A percentile compares a stretch with the other conserved stretches of the same genome.
phyloP scores from a whole-genome alignment of 495 filamentous ascomycete species.

The Rostrohypoxylon terebratum region DNA sequence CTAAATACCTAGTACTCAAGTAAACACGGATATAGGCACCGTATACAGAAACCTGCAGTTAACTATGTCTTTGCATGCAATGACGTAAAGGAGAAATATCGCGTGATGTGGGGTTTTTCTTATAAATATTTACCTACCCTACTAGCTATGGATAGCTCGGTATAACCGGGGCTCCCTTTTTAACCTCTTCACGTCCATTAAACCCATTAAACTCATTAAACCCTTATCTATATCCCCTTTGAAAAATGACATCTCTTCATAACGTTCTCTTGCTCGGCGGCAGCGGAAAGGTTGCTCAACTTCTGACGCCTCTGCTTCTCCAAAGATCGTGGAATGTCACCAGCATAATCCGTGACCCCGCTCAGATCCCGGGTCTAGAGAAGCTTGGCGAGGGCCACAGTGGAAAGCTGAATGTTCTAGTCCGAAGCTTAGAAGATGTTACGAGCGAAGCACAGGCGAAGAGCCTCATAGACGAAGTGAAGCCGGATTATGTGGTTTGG shows the following conservation, averaged over 20 bases:
- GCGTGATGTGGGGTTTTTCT: conserved; percentile 34
- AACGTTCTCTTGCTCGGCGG: conserved; percentile 81
- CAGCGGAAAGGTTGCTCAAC: conserved; percentile 80
- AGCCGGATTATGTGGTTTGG: conserved; percentile 81
- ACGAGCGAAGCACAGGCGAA: conserved; percentile 71
- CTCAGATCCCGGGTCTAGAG: conserved; percentile 72
- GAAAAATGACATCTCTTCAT: conserved; percentile 43
- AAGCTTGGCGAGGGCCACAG: conserved; percentile 65
- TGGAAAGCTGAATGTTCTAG: conserved; percentile 67
- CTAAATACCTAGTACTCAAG: neutral
- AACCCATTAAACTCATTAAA: no score
- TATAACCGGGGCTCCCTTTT: neutral
- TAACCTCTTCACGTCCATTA: neutral
- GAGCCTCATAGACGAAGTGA: conserved; percentile 68
- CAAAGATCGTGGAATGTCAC: conserved; percentile 79
- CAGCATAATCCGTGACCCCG: conserved; percentile 77
- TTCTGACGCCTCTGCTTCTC: conserved; percentile 81
- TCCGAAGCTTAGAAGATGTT: conserved; percentile 77
- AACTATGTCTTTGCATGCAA: conserved; percentile 24
- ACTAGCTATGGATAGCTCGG: neutral
- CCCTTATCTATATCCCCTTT: neutral
- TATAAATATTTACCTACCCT: no score
- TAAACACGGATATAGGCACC: conserved; percentile 19
- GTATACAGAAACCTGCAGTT: conserved; percentile 7
- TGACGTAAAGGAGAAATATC: conserved; percentile 26